Base-by-base conservation (phyloP, 768 basidiomycete species). In the Pulveroboletus sp. region DNA sequence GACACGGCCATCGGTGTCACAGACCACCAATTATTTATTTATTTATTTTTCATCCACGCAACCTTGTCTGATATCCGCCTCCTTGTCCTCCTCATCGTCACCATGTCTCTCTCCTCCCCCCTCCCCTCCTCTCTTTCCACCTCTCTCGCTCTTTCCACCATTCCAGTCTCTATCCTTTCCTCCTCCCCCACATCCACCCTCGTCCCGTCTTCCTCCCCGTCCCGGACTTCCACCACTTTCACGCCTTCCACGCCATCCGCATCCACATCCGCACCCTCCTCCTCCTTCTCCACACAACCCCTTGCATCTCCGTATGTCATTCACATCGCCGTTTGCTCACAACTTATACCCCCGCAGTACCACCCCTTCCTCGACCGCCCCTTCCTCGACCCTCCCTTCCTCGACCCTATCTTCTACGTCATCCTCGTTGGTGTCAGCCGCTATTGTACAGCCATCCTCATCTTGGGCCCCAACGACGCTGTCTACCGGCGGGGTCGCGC, bases 1-100 rank as follows among this genome's bases (percentile, higher is more conserved):
- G 82, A 80, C 49, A 79, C 75, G 33, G 84, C 79, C 84, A 87
- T 87, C 27, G n/a, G n/a, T n/a, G 27, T 29, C 27, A 29, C 2
- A 29, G 12, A 29, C n/a, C n/a, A n/a, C n/a, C n/a, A 11, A 29
- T 29, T 9, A 11, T 29, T 7, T 9, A 29, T 9, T 5, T 29
- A 29, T 29, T 29, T 29, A 29, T 29, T 29, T 29, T 29, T 29
- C 27, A 2, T 29, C 9, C 12, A 29, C 5, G 9, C 9, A 27
- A 27, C 25, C 25, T 27, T 27, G 25, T 29, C 27, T 11, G 5
- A 29, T 29, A 11, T 7, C 27, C 12, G 20, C 17, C 37, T 14
- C 25, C 24, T n/a, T n/a, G 4, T 25, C 38, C 8, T 40, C 38
- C 4, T 40, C 23, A 2, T 12, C 24, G 1, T 39, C 16, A 13